phyloP scores from a whole-genome alignment of 2,329 filamentous ascomycete species.

The Lasiodiplodia theobromae region DNA sequence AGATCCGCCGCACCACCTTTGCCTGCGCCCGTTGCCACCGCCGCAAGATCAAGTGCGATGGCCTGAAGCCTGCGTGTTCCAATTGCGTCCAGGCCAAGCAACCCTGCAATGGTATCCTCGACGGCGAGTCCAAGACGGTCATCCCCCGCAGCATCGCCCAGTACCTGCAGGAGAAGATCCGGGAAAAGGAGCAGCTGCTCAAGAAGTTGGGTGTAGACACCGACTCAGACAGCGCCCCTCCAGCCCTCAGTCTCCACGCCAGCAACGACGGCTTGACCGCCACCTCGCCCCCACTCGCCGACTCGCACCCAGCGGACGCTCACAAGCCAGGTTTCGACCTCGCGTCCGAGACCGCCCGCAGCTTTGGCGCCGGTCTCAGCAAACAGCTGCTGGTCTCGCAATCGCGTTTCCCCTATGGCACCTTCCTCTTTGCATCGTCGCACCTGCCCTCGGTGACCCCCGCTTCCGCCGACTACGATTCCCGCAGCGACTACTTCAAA shows the following conservation, averaged over 20 bases:
- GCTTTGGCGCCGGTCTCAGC: conserved; percentile 18
- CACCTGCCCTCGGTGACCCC: conserved; percentile 23
- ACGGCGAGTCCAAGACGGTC: conserved; percentile 31
- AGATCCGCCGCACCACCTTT: conserved; percentile 29
- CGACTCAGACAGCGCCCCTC: conserved; percentile 1
- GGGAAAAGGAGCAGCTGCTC: conserved; percentile 26
- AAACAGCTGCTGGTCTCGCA: conserved; percentile 21
- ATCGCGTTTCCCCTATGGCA: conserved; percentile 20
- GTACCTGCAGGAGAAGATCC: conserved; percentile 30
- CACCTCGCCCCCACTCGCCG: neutral
- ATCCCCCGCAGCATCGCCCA: conserved; percentile 30
- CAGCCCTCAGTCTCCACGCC: neutral
- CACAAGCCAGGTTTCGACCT: conserved; percentile 18
- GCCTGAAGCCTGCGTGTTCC: conserved; percentile 28
- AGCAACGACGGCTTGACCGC: neutral
- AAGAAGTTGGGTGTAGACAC: conserved; percentile 25
- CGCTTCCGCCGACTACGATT: conserved; percentile 1
- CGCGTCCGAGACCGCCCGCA: conserved; percentile 20
- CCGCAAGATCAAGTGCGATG: conserved; percentile 30
- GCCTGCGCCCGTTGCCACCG: conserved; percentile 28
- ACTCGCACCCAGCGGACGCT: neutral
- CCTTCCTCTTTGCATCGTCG: conserved; percentile 27
- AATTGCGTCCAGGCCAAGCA: conserved; percentile 30
- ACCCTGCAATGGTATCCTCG: conserved; percentile 31
- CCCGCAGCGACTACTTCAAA: conserved; percentile 23